Conservation (phyloP, 768 basidiomycete species). For the Phylloporus sp. region DNA sequence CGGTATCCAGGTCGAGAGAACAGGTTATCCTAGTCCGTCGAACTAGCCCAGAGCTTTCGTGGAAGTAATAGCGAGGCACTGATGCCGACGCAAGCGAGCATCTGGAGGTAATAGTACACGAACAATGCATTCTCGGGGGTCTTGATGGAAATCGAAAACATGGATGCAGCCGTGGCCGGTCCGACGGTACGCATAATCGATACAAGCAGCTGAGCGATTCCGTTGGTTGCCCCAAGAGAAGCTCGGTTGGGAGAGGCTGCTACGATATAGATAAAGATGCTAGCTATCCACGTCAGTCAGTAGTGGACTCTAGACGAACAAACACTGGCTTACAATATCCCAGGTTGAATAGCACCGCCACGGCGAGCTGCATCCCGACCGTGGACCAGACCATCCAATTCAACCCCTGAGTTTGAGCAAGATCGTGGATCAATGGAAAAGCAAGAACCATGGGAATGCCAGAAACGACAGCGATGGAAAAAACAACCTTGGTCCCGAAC, state of each 20-base stretch:
- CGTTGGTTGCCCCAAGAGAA: conserved; percentile 70
- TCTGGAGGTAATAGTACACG: too few relatives aligned
- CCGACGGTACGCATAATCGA: conserved; percentile 28
- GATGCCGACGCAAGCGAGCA: too few relatives aligned
- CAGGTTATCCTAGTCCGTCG: too few relatives aligned
- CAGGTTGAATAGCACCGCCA: conserved; percentile 45
- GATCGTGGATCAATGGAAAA: conserved; percentile 40
- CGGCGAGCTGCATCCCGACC: conserved; percentile 44
- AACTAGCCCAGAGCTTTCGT: too few relatives aligned
- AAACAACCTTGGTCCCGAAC: conserved; percentile 56
- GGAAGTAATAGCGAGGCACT: too few relatives aligned
- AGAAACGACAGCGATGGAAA: conserved; percentile 44
- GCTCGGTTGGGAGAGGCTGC: conserved; percentile 62
- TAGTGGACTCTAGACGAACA: too few relatives aligned
- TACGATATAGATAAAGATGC: conserved; percentile 65
- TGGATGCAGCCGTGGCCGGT: conserved; percentile 24
- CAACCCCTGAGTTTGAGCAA: conserved; percentile 37
- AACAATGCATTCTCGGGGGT: too few relatives aligned
- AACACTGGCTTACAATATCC: too few relatives aligned
- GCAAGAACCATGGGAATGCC: conserved; percentile 42
- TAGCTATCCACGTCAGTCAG: conserved; percentile 35
- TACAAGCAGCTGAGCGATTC: conserved; percentile 34
- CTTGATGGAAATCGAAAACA: conserved; percentile 26
- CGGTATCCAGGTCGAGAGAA: too few relatives aligned
- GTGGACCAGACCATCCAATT: conserved; percentile 42